Evolutionary conservation across 108 stramenopile genomes (phyloP), one percentile per base, ranked within the genome.

Genomic region (Fragilaria radians): DNA sequence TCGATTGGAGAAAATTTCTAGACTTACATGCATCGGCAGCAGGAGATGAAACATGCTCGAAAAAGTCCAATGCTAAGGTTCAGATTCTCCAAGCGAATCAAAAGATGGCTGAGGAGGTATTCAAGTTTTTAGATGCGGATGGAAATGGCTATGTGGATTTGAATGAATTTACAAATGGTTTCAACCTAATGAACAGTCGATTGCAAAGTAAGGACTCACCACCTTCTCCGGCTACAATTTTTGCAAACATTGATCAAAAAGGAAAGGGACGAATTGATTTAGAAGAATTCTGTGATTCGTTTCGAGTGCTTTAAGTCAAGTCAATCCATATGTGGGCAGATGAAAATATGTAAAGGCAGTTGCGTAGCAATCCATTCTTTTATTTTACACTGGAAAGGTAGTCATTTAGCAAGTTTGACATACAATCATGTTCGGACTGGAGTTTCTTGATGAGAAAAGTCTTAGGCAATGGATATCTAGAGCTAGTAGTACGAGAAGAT

Each of bases 151-250:
- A 22, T n/a, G 45, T 72, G 7, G 63, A 58, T 30, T 32, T 21
- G 3, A 45, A 65, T 22, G 71, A 65, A 29, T 72, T 72, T 36
- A 25, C 22, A 7, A 51, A 32, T 9, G 71, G 71, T 28, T 28
- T 72, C 11, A 59, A 72, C 14, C 27, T 65, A n/a, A 46, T 72
- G 57, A 72, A 72, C 50, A 53, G 56, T 29, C 57, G 59, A 4
- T 51, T 72, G 25, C 63, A 60, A 19, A 28, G 65, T 14, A 22
- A 61, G n/a, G 50, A 65, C 28, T n/a, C n/a, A n/a, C n/a, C n/a
- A n/a, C n/a, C n/a, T n/a, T n/a, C n/a, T n/a, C 25, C 52, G 19
- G 52, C 55, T 9, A 53, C 51, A 32, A 22, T 72, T 36, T 72
- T 65, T 33, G 18, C 48, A 18, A 25, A 36, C 3, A 42, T 72